Evolutionary conservation across 495 filamentous ascomycete genomes (phyloP).

Genomic region (Massariosphaeria phaeospora): DNA sequence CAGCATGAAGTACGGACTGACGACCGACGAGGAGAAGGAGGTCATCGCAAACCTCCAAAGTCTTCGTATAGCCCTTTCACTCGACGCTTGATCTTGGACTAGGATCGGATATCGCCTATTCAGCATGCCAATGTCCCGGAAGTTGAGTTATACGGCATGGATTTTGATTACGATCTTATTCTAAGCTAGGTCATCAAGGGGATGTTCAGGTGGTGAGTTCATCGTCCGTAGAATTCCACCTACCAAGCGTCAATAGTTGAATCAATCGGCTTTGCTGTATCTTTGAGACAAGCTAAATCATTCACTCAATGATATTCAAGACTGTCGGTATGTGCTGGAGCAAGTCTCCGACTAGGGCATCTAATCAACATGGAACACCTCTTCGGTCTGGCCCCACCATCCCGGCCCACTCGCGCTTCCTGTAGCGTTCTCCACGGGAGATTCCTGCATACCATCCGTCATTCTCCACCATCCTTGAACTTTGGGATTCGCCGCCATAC

Average conservation of each 20-base stretch:
- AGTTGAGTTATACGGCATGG: conserved; percentile 5
- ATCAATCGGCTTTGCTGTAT: no score
- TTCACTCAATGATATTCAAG: no score
- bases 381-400: conserved; percentile 69
- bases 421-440: conserved; percentile 56
- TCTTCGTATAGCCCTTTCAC: no score
- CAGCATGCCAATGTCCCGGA: conserved; percentile 2
- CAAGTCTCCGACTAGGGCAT: no score
- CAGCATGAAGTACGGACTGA: no score
- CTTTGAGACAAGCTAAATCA: no score
- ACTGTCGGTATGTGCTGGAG: no score
- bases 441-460: conserved; percentile 67
- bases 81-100: not conserved
- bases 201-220: not conserved
- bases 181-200: not conserved
- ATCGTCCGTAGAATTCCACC: not conserved
- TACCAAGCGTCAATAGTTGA: not conserved
- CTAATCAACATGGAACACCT: conserved; percentile 53
- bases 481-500: conserved; percentile 63
- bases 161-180: not conserved
- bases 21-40: no score
- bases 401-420: conserved; percentile 51
- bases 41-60: no score
- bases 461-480: conserved; percentile 74
- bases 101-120: conserved; percentile 22